Evolutionary conservation across 139 green algal genomes (phyloP), one percentile per base, ranked within the genome.

Genomic region (Trebouxia sp.): DNA sequence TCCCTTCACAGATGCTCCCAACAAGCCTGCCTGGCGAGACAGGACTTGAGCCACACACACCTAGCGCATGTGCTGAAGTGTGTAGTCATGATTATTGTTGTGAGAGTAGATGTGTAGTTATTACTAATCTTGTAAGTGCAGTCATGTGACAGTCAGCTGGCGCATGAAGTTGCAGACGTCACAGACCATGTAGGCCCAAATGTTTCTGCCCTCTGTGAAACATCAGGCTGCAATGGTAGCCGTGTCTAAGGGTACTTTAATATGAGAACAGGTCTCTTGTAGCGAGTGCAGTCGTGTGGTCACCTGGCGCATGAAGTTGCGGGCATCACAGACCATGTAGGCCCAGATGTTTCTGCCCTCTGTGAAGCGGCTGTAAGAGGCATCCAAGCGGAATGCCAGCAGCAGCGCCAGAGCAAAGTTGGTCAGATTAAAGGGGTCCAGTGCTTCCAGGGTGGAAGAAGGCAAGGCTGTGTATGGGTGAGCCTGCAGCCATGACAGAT

Each of bases 391-490:
- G 55, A 82, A 82, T 0, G 50, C 88, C 9, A 92, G 80, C 77
- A 92, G 84, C 81, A 92, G 83, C 2, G 83, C 83, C 41, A 92
- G 83, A 28, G 85, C 85, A 86, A 89, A 89, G 72, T 80, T 83
- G 51, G 80, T 87, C 26, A 92, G 79, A 55, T 86, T 78, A 58
- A 92, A 91, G 41, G 83, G 72, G 43, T 79, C 72, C 9, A 22
- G 32, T 8, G 67, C 67, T 51, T 76, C 67, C 39, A 76, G 24
- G 26, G 17, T 76, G 39, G 67, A 50, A 26, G 67, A 37, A 14
- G 67, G 39, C 24, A 50, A 47, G n/a, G 39, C 26, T 4, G 24
- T 37, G 22, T 14, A 42, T 28, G 62, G 62, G 37, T 72, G 62
- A 14, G 35, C 35, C 62, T 72, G 56, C 56, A 67, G 3, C 3